These are phyloP conservation scores for Parastagonospora avenae DNA, from an alignment of 2,329 filamentous ascomycete genomes.

Conservation along the genomic window DNA sequence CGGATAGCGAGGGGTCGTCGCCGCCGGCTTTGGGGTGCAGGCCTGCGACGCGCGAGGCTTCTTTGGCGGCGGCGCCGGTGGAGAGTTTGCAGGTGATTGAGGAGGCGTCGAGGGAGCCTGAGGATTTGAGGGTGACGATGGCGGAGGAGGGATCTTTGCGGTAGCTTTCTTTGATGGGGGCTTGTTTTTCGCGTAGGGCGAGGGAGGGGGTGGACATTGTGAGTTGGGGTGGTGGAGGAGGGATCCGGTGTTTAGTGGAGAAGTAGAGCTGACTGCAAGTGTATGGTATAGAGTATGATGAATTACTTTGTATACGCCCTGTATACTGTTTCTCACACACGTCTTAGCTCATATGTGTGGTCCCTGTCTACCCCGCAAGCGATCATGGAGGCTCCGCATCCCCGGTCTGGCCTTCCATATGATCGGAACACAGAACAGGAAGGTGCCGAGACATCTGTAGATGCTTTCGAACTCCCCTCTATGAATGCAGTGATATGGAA, in stretches of 20 bases:
- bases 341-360: constrained; percentile 6
- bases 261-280: too few relatives aligned
- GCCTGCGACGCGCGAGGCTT: constrained; percentile 52
- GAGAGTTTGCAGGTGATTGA: constrained; percentile 56
- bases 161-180: constrained; percentile 55
- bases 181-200: constrained; percentile 54
- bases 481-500: too few relatives aligned
- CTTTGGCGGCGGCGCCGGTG: constrained; percentile 47
- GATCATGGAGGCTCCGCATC: constrained; percentile 21
- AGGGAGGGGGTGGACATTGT: constrained; percentile 34
- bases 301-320: background rate
- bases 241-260: background rate
- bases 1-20: constrained; percentile 49
- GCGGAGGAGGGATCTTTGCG: constrained; percentile 51
- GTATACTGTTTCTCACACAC: background rate
- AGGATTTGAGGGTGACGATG: constrained; percentile 53
- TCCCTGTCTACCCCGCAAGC: constrained; percentile 23
- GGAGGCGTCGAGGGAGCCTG: constrained; percentile 51
- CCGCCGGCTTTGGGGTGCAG: constrained; percentile 56
- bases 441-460: constrained; percentile 3
- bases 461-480: too few relatives aligned
- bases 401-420: constrained; percentile 25
- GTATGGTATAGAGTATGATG: background rate
- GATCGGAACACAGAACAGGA: constrained; percentile 16
- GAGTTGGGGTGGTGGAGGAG: background rate